Conservation (phyloP, 805 yeast genomes). For the Candida anglica region DNA sequence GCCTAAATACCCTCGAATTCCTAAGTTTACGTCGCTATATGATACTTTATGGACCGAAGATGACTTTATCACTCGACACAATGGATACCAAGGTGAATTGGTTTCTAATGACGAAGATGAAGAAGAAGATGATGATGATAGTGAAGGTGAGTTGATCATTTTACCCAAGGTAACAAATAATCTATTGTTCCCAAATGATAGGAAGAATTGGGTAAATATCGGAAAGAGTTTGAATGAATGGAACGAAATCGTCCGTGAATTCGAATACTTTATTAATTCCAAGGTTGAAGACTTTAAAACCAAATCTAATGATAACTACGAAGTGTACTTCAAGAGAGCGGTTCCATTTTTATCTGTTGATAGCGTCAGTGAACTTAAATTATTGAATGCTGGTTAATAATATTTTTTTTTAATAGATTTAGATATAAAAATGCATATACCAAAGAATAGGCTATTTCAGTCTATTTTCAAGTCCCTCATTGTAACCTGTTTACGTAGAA, state of each 20-base stretch:
- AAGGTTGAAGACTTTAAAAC: conserved; percentile 22
- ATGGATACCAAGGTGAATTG: neutral
- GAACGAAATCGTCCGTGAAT: conserved; percentile 43
- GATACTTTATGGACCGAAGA: conserved; percentile 2
- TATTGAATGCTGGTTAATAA: conserved; percentile 27
- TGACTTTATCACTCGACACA: neutral
- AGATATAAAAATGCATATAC: no score
- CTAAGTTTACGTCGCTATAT: conserved; percentile 18
- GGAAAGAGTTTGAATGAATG: conserved; percentile 54
- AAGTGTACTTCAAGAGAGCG: conserved; percentile 30
- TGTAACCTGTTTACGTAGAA: neutral
- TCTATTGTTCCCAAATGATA: conserved; percentile 1
- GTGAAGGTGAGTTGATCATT: conserved; percentile 1
- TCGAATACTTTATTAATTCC: conserved; percentile 34
- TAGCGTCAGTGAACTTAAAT: conserved; percentile 22
- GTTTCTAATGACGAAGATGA: neutral
- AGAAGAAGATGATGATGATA: conserved; percentile 1
- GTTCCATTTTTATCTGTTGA: conserved; percentile 40
- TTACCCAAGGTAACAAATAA: conserved; percentile 2
- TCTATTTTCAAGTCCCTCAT: neutral
- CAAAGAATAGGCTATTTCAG: neutral
- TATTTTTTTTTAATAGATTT: no score
- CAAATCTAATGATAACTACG: conserved; percentile 7
- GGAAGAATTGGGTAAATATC: conserved; percentile 21
- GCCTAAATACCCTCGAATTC: conserved; percentile 18